Evolutionary conservation across 1,284 basidiomycete genomes (phyloP).

Genomic region (Boletus mariae): DNA sequence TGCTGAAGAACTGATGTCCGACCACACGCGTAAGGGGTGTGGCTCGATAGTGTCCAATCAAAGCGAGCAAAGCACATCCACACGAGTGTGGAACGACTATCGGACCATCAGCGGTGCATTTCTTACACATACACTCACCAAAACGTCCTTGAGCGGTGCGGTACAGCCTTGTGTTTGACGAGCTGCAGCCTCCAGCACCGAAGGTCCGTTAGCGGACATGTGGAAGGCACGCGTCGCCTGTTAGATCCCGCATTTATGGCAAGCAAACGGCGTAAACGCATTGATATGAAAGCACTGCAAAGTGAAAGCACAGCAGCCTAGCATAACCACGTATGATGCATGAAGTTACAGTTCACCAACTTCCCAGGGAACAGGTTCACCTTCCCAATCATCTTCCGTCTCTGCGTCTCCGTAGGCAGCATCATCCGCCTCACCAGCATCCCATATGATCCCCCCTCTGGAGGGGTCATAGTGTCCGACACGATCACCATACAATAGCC

Average conservation of each 20-base stretch:
- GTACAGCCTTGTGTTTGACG: conserved; percentile 9
- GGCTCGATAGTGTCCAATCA: conserved; percentile 16
- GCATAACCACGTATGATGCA: conserved; percentile 23
- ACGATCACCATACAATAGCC: conserved; percentile 57
- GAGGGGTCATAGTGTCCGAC: conserved; percentile 53
- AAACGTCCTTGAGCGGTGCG: conserved; percentile 9
- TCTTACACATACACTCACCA: conserved; percentile 17
- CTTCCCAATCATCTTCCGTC: conserved; percentile 76
- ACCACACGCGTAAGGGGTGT: conserved; percentile 27
- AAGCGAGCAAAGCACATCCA: conserved; percentile 10
- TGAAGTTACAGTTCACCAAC: conserved; percentile 58
- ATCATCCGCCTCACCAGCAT: conserved; percentile 60
- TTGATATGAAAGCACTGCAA: conserved; percentile 35
- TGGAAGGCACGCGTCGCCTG: conserved; percentile 32
- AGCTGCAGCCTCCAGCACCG: background rate
- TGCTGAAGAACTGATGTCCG: conserved; percentile 23
- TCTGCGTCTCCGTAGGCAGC: conserved; percentile 35
- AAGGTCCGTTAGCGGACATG: conserved; percentile 18
- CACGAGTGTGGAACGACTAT: conserved; percentile 7
- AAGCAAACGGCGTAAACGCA: conserved; percentile 24
- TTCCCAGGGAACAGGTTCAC: conserved; percentile 76
- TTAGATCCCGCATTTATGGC: conserved; percentile 20
- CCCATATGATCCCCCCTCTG: conserved; percentile 72
- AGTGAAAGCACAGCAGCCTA: conserved; percentile 21
- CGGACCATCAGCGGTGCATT: conserved; percentile 6